These are phyloP conservation scores for Actinidia chinensis DNA, from an alignment of 179 eudicot species.

Conservation along the genomic window DNA sequence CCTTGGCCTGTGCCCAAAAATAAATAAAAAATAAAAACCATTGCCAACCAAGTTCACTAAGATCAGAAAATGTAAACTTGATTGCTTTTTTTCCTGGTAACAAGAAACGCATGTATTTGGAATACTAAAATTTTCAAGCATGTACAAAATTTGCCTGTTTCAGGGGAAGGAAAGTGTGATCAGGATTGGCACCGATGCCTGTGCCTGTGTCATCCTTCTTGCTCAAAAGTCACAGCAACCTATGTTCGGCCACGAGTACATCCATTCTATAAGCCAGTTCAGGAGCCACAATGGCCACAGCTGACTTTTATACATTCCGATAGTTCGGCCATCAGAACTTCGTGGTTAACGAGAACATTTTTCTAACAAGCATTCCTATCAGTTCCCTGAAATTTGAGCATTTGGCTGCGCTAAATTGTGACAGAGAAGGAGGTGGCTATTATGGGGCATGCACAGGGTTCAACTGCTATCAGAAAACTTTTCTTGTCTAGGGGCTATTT, in stretches of 20 bases:
- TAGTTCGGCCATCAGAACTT: background rate
- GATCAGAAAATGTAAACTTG: background rate
- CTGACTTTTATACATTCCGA: conserved; percentile 2
- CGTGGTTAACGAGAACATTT: no score
- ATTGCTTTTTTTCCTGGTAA: background rate
- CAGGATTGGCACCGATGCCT: conserved; percentile 6
- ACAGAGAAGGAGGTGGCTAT: no score
- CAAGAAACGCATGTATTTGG: background rate
- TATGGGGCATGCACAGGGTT: no score
- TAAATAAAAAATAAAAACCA: no score
- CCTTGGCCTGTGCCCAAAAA: no score
- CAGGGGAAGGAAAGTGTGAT: conserved; percentile 12
- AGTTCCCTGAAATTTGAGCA: no score
- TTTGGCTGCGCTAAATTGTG: no score
- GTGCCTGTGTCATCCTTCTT: conserved; percentile 4
- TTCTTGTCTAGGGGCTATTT: conserved; percentile 12
- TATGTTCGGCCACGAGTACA: conserved; percentile 7
- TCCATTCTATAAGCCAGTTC: conserved; percentile 9
- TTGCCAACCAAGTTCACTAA: background rate
- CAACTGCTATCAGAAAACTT: no score
- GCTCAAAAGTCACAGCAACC: conserved; percentile 10
- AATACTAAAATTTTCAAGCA: background rate
- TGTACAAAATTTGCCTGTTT: background rate
- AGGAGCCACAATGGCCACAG: conserved; percentile 4
- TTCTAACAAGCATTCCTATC: no score